phyloP scores from a whole-genome alignment of 805 yeast species.

The Ogataea sp. region DNA sequence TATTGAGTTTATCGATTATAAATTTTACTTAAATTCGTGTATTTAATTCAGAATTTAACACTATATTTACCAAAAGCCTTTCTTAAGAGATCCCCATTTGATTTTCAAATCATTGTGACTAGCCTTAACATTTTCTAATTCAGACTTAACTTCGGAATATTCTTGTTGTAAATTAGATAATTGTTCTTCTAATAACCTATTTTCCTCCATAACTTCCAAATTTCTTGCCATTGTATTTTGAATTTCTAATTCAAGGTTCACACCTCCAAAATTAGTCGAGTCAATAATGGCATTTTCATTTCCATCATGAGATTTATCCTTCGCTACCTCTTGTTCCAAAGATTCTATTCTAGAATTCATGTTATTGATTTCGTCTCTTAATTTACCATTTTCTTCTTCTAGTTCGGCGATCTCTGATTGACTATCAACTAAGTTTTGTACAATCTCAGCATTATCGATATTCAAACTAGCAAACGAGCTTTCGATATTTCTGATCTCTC shows the following conservation, averaged over 20 bases:
- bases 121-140: conserved; percentile 28
- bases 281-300: conserved; percentile 12
- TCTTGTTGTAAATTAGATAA: conserved; percentile 32
- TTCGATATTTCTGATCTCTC: conserved; percentile 68
- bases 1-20: too few relatives aligned
- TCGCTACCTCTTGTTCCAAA: conserved; percentile 25
- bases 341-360: conserved; percentile 33
- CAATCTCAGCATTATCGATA: conserved; percentile 77
- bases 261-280: conserved; percentile 22
- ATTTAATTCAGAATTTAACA: too few relatives aligned
- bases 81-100: conserved; percentile 26
- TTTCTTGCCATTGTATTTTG: conserved; percentile 54
- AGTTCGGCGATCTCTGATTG: conserved; percentile 70
- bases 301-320: conserved; percentile 5
- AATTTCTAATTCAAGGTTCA: conserved; percentile 39
- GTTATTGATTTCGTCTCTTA: conserved; percentile 39
- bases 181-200: conserved; percentile 47
- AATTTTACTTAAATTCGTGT: too few relatives aligned
- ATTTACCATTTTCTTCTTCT: conserved; percentile 62
- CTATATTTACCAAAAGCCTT: conserved; percentile 16
- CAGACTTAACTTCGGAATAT: conserved; percentile 16
- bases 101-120: conserved; percentile 19
- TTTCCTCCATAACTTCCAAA: conserved; percentile 57
- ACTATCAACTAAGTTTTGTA: conserved; percentile 79
- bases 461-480: conserved; percentile 60